A percentile compares a stretch with the other conserved stretches of the same genome.
These are phyloP conservation scores for Chaetomium sp. DNA, from an alignment of 2,329 filamentous ascomycete genomes.

Conservation along the genomic window DNA sequence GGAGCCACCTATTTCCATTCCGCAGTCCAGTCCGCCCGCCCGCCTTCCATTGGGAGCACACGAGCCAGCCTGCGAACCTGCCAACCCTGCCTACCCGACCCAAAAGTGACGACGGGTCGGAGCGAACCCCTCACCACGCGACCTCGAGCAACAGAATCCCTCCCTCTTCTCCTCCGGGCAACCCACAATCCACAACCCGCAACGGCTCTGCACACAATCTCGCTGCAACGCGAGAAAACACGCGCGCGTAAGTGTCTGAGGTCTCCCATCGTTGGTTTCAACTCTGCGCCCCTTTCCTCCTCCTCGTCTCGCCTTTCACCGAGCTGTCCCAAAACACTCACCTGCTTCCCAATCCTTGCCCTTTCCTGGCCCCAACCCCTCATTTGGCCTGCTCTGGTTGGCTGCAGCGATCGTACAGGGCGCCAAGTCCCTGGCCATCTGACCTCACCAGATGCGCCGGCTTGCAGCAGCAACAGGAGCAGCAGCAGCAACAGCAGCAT, in stretches of 20 bases:
- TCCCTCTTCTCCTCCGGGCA: slow-evolving; percentile 10
- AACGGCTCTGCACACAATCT: slow-evolving; percentile 8
- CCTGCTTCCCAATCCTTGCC: slow-evolving; percentile 21
- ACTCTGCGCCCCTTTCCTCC: not conserved
- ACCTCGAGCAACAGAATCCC: slow-evolving; percentile 2
- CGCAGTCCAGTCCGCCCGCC: not conserved
- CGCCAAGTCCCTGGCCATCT: slow-evolving; percentile 25
- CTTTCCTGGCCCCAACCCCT: slow-evolving; percentile 23
- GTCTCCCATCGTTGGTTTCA: slow-evolving; percentile 7
- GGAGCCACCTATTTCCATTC: slow-evolving; percentile 14
- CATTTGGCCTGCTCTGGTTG: slow-evolving; percentile 23
- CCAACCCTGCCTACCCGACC: slow-evolving; percentile 11
- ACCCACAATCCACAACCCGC: not conserved
- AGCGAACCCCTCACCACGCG: slow-evolving; percentile 20
- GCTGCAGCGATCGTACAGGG: slow-evolving; percentile 21
- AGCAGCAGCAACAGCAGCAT: not conserved
- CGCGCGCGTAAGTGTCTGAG: slow-evolving; percentile 17
- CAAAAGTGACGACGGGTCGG: slow-evolving; percentile 16
- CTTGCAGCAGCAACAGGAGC: not conserved
- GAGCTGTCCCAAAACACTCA: slow-evolving; percentile 23
- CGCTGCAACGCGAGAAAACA: slow-evolving; percentile 10
- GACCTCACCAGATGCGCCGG: slow-evolving; percentile 24
- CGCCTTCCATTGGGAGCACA: slow-evolving; percentile 6
- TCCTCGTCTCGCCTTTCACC: slow-evolving; percentile 12
- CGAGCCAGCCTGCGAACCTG: slow-evolving; percentile 6